phyloP scores from a whole-genome alignment of 768 basidiomycete genomes.

The Mycena galericulata region DNA sequence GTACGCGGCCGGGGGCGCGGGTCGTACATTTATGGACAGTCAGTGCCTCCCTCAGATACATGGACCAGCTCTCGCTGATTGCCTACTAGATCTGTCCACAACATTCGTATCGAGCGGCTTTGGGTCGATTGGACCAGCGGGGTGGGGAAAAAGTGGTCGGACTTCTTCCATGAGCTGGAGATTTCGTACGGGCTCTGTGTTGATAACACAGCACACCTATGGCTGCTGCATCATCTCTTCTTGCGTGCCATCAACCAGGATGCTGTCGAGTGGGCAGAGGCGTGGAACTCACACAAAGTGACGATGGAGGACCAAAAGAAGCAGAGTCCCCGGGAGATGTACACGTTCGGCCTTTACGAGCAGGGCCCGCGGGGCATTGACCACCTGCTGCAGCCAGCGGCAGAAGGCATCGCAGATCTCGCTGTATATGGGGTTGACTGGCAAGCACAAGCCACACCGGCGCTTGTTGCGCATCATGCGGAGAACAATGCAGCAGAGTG shows the following conservation, averaged over 20 bases:
- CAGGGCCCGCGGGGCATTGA: constrained; percentile 31
- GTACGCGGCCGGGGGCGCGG: neutral
- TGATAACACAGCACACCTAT: constrained; percentile 37
- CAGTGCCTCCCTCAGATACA: neutral
- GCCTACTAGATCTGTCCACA: constrained; percentile 30
- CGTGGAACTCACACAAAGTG: constrained; percentile 44
- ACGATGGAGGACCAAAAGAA: constrained; percentile 18
- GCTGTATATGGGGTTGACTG: constrained; percentile 31
- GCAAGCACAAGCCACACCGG: constrained; percentile 13
- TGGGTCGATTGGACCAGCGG: constrained; percentile 46
- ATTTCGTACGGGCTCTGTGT: constrained; percentile 35
- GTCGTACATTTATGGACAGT: constrained; percentile 12
- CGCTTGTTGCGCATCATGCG: constrained; percentile 18
- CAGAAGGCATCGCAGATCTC: constrained; percentile 8
- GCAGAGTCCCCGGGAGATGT: constrained; percentile 33
- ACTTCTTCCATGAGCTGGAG: constrained; percentile 45
- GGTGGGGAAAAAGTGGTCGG: constrained; percentile 45
- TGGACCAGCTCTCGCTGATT: neutral
- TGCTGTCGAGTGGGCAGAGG: constrained; percentile 37
- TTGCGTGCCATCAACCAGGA: constrained; percentile 39
- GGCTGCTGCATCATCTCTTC: constrained; percentile 46
- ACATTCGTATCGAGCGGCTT: constrained; percentile 37
- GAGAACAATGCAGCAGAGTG: constrained; percentile 24
- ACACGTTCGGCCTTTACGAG: constrained; percentile 34
- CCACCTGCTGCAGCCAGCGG: neutral